Evolutionary conservation across 495 filamentous ascomycete genomes (phyloP).

Genomic region (Penicillium roqueforti): DNA sequence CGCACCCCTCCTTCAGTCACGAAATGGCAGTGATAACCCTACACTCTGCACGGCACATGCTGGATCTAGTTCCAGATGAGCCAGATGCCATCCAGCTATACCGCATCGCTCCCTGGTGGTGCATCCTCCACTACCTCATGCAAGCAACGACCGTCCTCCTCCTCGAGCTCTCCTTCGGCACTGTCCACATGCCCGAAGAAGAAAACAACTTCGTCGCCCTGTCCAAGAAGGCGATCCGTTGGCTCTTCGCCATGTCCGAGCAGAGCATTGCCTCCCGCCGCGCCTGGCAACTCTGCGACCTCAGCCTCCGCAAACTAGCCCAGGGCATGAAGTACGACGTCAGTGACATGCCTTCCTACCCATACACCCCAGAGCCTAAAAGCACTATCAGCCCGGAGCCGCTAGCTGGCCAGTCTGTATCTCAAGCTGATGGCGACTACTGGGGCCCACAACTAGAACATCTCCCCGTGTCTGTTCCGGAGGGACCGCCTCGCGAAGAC

Average conservation of each 20-base stretch:
- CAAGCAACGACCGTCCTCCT: conserved; percentile 58
- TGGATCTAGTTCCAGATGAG: conserved; percentile 50
- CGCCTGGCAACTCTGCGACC: conserved; percentile 55
- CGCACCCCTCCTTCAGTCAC: conserved; percentile 48
- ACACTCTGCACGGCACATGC: conserved; percentile 49
- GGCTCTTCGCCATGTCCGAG: conserved; percentile 52
- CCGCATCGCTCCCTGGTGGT: conserved; percentile 61
- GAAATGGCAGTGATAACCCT: conserved; percentile 53
- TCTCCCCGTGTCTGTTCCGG: not conserved
- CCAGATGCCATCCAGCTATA: conserved; percentile 48
- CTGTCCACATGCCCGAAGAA: conserved; percentile 51
- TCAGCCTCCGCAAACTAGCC: conserved; percentile 37
- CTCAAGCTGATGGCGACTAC: not conserved
- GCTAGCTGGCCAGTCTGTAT: not conserved
- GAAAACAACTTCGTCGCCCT: conserved; percentile 44
- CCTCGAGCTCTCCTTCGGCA: conserved; percentile 56
- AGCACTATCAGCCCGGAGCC: conserved; percentile 8
- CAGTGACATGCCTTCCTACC: conserved; percentile 32
- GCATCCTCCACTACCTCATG: conserved; percentile 61
- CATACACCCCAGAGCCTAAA: conserved; percentile 22
- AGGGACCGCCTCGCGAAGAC: conserved; percentile 1
- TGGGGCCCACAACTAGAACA: conserved; percentile 15
- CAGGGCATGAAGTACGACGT: conserved; percentile 41
- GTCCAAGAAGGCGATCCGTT: conserved; percentile 51
- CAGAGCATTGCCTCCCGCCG: conserved; percentile 52